Percentiles rank a stretch among this genome's conserved stretches.
phyloP scores from a whole-genome alignment of 108 stramenopile species.

The Pseudonitzschia delicatissima region DNA sequence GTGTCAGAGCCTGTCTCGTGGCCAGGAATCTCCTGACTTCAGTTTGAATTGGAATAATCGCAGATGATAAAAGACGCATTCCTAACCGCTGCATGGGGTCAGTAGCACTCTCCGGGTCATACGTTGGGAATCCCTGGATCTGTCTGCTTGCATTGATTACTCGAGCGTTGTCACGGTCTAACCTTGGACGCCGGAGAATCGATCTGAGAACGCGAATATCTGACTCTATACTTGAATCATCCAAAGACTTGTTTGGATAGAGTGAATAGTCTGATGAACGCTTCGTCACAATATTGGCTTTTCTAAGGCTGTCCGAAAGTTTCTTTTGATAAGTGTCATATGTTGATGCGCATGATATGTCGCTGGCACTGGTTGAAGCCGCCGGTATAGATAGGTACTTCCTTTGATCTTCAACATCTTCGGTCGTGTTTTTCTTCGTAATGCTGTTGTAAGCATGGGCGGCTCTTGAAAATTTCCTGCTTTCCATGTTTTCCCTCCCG shows the following conservation, averaged over 20 bases:
- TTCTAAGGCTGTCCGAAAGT: conserved; percentile 7
- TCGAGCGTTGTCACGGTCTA: not conserved
- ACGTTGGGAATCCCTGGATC: conserved; percentile 16
- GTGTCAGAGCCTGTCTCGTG: conserved; percentile 50
- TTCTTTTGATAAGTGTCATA: conserved; percentile 13
- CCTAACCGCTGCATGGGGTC: conserved; percentile 83
- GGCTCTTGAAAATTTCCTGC: conserved; percentile 17
- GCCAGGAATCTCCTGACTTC: conserved; percentile 70
- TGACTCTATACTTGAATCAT: conserved; percentile 20
- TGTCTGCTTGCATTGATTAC: conserved; percentile 3
- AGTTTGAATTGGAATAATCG: conserved; percentile 82
- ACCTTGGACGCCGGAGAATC: conserved; percentile 28
- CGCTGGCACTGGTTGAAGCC: conserved; percentile 8
- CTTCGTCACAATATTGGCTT: conserved; percentile 7
- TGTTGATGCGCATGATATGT: conserved; percentile 7
- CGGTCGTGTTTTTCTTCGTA: conserved; percentile 2
- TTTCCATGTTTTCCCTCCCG: conserved; percentile 1
- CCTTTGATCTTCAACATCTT: not conserved
- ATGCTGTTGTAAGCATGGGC: conserved; percentile 4
- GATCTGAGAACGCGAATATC: conserved; percentile 31
- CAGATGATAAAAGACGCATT: conserved; percentile 65
- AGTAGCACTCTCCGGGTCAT: conserved; percentile 43
- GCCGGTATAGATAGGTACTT: not conserved
- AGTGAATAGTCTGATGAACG: not conserved
- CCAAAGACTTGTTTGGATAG: not conserved